A percentile compares a stretch with the other conserved stretches of the same genome.
phyloP scores from a whole-genome alignment of 495 filamentous ascomycete genomes.

The Cercophora newfieldiana region DNA sequence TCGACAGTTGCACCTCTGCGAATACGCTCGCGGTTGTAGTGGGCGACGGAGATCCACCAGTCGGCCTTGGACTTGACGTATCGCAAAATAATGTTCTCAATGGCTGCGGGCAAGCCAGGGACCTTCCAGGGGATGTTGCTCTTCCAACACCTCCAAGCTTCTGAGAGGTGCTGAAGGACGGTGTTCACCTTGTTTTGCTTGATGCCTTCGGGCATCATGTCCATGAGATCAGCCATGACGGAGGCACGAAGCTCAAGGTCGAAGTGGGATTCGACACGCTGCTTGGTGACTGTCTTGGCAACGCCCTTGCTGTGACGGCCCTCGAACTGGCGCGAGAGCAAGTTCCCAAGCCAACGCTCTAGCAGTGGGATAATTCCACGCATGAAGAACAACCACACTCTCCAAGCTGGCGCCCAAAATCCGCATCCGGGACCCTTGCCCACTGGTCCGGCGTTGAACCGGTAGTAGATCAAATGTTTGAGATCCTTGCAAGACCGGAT shows the following conservation, averaged over 20 bases:
- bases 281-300: constrained; percentile 98
- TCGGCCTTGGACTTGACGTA: constrained; percentile 99
- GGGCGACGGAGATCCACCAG: constrained; percentile 99
- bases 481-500: constrained; percentile 99
- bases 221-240: constrained; percentile 98
- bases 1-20: constrained; percentile 94
- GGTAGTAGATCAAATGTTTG: constrained; percentile 99
- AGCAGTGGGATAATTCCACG: constrained; percentile 95
- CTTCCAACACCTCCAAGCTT: constrained; percentile 99
- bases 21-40: constrained; percentile 98
- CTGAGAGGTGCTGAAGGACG: constrained; percentile 92
- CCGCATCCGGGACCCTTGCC: constrained; percentile 98
- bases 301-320: constrained; percentile 99
- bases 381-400: constrained; percentile 99
- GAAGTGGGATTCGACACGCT: constrained; percentile 98
- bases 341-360: constrained; percentile 96
- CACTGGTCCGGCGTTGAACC: constrained; percentile 96
- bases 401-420: constrained; percentile 99
- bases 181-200: constrained; percentile 99
- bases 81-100: constrained; percentile 96
- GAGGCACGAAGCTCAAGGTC: constrained; percentile 97
- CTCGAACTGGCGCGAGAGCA: constrained; percentile 96
- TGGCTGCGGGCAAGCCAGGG: constrained; percentile 90
- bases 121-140: constrained; percentile 99
- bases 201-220: constrained; percentile 99